Evolutionary conservation across 208 protist genomes (phyloP), one percentile per base, ranked within the genome.

Genomic region (Porcisia deanei): DNA sequence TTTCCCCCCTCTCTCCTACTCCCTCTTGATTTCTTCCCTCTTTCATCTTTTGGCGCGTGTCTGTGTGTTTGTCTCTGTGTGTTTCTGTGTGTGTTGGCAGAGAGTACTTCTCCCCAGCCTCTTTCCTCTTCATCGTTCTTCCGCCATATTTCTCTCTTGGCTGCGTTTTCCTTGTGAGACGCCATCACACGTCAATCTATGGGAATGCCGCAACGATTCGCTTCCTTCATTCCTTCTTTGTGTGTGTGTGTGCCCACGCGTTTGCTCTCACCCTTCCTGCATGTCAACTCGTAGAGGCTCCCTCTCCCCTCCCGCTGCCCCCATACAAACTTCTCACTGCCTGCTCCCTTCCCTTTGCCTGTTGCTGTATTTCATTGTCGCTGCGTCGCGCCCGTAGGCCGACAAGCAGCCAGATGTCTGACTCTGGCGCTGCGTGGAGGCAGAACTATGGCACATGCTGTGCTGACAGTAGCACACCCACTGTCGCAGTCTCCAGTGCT

Each of bases 401-500:
- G 39, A n/a, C 3, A 37, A 57, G 2, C 52, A 30, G n/a, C 8
- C 25, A 41, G 34, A 57, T 71, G 43, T n/a, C 54, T 54, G 30
- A 39, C 53, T 3, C 53, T 18, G 4, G 53, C 37, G 70, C n/a
- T 47, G 25, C 53, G n/a, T 58, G 20, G 47, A 63, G 57, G 45
- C 65, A 53, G 53, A 54, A 71, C 58, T 81, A 86, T 73, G 78
- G 83, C 72, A 70, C 63, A 22, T 20, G 30, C 22, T 25, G 39
- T 30, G 39, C 20, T 25, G 39, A n/a, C 61, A 63, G 43, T 1
- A 55, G 10, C n/a, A 30, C 30, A 14, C 10, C 20, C 72, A 18
- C 72, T 7, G 34, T 3, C 8, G 7, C 53, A 16, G 49, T 64
- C 65, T 34, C n/a, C 25, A 43, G 37, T 47, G 39, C 12, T 3